phyloP scores from a whole-genome alignment of 176 grass and related monocot genomes.

The Carex parvula region DNA sequence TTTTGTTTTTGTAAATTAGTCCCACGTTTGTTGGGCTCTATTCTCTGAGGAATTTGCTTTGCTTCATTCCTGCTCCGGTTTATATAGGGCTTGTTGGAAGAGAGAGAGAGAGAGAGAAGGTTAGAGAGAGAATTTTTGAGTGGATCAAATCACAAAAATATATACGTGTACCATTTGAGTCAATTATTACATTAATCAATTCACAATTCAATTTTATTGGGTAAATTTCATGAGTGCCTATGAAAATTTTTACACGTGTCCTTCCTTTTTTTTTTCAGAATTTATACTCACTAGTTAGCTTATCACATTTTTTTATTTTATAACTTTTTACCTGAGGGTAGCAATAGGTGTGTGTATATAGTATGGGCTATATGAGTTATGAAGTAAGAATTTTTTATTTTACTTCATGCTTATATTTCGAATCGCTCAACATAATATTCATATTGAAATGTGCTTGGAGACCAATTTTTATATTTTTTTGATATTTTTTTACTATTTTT shows the following conservation, averaged over 20 bases:
- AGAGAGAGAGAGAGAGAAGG: not conserved
- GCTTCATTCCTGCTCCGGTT: not conserved
- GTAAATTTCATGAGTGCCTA: not conserved
- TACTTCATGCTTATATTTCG: too few relatives aligned
- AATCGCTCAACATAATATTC: too few relatives aligned
- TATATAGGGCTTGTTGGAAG: slow-evolving; percentile 12
- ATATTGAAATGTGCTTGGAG: too few relatives aligned
- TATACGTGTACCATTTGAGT: not conserved
- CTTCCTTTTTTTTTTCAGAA: not conserved
- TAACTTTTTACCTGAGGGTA: too few relatives aligned
- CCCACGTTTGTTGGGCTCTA: not conserved
- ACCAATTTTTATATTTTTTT: too few relatives aligned
- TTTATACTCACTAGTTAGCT: not conserved
- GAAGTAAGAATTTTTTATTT: too few relatives aligned
- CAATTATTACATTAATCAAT: not conserved
- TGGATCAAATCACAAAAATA: slow-evolving; percentile 17
- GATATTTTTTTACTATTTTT: too few relatives aligned
- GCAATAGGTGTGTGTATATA: too few relatives aligned
- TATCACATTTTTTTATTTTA: too few relatives aligned
- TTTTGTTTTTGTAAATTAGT: not conserved
- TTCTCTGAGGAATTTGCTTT: not conserved
- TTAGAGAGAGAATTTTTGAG: not conserved
- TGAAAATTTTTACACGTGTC: not conserved
- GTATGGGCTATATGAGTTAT: too few relatives aligned
- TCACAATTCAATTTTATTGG: not conserved